Conservation (phyloP, 805 yeast genomes). For the Candida argentea region DNA sequence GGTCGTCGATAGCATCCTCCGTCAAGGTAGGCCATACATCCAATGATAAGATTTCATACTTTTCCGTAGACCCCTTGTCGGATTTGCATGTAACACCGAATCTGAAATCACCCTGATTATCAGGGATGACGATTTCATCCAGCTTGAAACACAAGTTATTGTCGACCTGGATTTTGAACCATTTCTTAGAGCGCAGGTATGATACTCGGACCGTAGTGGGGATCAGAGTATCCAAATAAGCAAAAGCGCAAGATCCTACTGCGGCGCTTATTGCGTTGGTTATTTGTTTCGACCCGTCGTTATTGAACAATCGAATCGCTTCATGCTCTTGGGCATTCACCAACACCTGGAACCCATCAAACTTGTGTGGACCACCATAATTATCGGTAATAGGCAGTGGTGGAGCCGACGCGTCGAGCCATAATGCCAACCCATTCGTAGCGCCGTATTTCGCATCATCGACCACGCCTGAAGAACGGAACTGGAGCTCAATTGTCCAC, state of each 20-base stretch:
- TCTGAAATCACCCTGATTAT: conserved; percentile 22
- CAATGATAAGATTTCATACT: conserved; percentile 55
- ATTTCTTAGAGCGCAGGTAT: conserved; percentile 34
- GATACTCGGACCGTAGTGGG: conserved; percentile 62
- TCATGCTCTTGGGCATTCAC: conserved; percentile 42
- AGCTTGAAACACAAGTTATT: conserved; percentile 65
- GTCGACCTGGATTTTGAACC: conserved; percentile 60
- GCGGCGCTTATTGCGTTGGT: conserved; percentile 22
- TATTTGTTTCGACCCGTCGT: conserved; percentile 41
- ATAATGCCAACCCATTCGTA: conserved; percentile 49
- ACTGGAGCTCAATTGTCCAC: conserved; percentile 53
- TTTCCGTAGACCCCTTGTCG: conserved; percentile 36
- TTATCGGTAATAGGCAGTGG: conserved; percentile 15
- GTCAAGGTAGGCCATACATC: conserved; percentile 44
- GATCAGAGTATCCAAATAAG: conserved; percentile 57
- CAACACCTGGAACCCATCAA: conserved; percentile 55
- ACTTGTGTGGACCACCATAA: conserved; percentile 46
- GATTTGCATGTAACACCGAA: conserved; percentile 45
- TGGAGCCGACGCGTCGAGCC: conserved; percentile 33
- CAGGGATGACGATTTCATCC: conserved; percentile 38
- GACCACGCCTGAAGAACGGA: conserved; percentile 46
- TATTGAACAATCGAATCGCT: conserved; percentile 47
- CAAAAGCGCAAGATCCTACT: conserved; percentile 47
- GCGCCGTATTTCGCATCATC: conserved; percentile 17
- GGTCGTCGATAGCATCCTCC: conserved; percentile 48